Percentiles rank a stretch among this genome's conserved stretches.
Conservation (phyloP, 208 protist species). For the Leishmania tropica region DNA sequence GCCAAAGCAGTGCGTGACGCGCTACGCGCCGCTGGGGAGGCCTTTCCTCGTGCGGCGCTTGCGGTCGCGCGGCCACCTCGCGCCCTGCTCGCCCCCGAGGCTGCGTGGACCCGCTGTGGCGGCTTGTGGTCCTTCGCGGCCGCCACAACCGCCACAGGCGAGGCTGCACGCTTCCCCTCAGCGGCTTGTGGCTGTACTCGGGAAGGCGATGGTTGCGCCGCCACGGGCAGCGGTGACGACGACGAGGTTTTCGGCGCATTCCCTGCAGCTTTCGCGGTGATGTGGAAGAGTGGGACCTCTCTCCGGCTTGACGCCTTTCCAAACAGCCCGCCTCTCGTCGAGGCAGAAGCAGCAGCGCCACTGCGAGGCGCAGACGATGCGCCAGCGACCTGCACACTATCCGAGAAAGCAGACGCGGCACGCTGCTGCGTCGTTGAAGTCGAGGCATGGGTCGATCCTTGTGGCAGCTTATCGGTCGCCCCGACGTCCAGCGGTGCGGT, state of each 20-base stretch:
- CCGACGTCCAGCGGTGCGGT: not conserved
- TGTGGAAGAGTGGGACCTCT: not conserved
- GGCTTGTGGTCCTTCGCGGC: not conserved
- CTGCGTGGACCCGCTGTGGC: not conserved
- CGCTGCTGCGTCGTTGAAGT: conserved; percentile 15
- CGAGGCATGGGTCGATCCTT: not conserved
- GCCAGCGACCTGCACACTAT: not conserved
- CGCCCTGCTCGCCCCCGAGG: not conserved
- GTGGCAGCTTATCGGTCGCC: not conserved
- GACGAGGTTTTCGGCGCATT: not conserved
- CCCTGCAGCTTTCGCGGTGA: not conserved
- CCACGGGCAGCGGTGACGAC: not conserved
- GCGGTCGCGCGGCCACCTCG: not conserved
- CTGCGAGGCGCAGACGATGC: not conserved
- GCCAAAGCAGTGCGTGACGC: not conserved
- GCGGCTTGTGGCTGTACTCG: not conserved
- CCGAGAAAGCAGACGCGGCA: conserved; percentile 8
- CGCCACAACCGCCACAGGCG: not conserved
- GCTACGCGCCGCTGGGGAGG: not conserved
- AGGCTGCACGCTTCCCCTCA: not conserved
- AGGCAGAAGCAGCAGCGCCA: not conserved
- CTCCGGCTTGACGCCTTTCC: not conserved
- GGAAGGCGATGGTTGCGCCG: not conserved
- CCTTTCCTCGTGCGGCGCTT: not conserved
- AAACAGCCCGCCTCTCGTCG: not conserved